Base-by-base conservation (phyloP, 164 flowering plant genomes). In the Dillenia suffruticosa region DNA sequence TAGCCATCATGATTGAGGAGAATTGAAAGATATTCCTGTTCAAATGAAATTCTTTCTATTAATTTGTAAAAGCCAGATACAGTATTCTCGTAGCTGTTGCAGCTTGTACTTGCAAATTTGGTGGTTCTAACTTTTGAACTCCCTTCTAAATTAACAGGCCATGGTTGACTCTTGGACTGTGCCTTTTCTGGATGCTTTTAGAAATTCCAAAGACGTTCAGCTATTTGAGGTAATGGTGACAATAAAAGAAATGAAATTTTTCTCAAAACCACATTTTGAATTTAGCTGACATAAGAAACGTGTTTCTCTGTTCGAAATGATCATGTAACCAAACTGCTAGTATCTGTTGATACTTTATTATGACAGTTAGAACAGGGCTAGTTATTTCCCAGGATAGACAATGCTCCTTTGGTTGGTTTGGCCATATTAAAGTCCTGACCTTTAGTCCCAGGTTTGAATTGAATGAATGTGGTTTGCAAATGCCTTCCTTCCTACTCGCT, bases 91-190 rank as follows among this genome's bases (percentile, higher is more conserved):
- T 51, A 14, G 17, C 16, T 51, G 54, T 14, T 1, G 22, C 9
- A 14, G 9, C 2, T 14, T 51, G 54, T 14, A 2, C 54, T 9
- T 51, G n/a, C 17, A 9, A 3, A 14, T 51, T 51, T 51, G 54
- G 54, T 19, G 17, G 8, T 51, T 51, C 16, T 15, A 15, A n/a
- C 15, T 51, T n/a, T 3, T 51, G 22, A 19, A 51, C 22, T 52
- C 22, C 46, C 45, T 76, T 73, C 40, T 69, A 58, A 19, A 24
- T 58, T 63, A n/a, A 61, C 82, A 94, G 99, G 76, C 72, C 65
- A 89, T 95, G 99, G 67, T 85, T 63, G 77, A 83, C 59, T 88
- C 97, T 66, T 95, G 99, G 97, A 81, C 72, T 62, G 40, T 15
- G 19, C 97, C 99, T 54, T 90, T 90, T 72, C 58, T 70, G 47